These are phyloP conservation scores for Pseudogymnoascus verrucosus DNA, from an alignment of 2,329 filamentous ascomycete genomes.

Conservation along the genomic window DNA sequence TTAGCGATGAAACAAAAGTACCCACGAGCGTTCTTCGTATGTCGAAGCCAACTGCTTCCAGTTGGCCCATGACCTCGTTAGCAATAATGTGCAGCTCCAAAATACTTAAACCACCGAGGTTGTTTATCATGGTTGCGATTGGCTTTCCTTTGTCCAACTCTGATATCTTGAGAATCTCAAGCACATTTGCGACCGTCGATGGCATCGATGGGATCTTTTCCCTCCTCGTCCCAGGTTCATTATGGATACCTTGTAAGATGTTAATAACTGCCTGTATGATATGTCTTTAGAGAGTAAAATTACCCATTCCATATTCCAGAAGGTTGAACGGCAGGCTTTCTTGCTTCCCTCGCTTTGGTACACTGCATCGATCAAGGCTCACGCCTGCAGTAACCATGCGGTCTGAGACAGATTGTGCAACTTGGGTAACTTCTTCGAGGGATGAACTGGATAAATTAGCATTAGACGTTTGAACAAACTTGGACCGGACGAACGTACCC, in stretches of 20 bases:
- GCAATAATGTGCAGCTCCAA: constrained; percentile 41
- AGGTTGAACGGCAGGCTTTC: constrained; percentile 34
- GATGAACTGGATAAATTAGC: constrained; percentile 10
- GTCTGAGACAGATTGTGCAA: constrained; percentile 23
- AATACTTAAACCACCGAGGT: constrained; percentile 5
- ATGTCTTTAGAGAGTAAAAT: background rate
- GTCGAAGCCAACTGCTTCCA: constrained; percentile 18
- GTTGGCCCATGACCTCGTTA: constrained; percentile 32
- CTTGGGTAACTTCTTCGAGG: constrained; percentile 20
- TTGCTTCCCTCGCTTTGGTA: constrained; percentile 42
- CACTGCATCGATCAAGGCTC: constrained; percentile 44
- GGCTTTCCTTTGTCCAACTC: constrained; percentile 17
- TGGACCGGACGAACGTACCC: background rate
- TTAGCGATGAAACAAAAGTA: constrained; percentile 44
- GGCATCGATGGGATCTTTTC: background rate
- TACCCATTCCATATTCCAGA: constrained; percentile 36
- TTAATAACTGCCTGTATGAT: background rate
- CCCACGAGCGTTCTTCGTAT: constrained; percentile 36
- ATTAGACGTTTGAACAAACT: no score
- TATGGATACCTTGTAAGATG: constrained; percentile 29
- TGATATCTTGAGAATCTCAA: background rate
- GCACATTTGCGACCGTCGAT: background rate
- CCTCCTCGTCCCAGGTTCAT: constrained; percentile 33
- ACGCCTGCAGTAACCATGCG: constrained; percentile 41
- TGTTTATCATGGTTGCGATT: constrained; percentile 13